Percentiles rank a stretch among this genome's conserved stretches.
These are phyloP conservation scores for Trichoderma polysporum DNA, from an alignment of 2,329 filamentous ascomycete genomes.

Conservation along the genomic window DNA sequence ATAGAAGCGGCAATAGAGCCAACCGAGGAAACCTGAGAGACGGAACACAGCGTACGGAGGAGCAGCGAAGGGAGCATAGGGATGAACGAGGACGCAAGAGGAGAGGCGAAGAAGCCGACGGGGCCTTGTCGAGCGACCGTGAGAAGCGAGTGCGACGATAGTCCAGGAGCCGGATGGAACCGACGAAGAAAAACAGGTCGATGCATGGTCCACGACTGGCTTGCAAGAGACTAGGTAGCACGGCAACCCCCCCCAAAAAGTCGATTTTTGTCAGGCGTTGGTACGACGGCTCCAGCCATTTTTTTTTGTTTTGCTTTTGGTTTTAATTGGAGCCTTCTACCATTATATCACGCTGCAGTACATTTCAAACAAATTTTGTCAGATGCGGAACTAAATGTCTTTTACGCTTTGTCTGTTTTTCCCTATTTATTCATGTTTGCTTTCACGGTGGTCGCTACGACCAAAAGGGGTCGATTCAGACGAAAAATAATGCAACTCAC, in stretches of 20 bases:
- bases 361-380: constrained; percentile 17
- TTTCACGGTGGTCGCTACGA: neutral
- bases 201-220: neutral
- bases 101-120: constrained; percentile 50
- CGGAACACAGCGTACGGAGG: constrained; percentile 33
- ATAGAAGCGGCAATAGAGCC: constrained; percentile 37
- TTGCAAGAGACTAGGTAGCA: constrained; percentile 1
- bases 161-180: neutral
- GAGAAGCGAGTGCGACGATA: constrained; percentile 56
- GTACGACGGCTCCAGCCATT: neutral
- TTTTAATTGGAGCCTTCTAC: neutral
- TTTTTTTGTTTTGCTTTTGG: neutral
- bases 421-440: neutral
- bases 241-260: neutral
- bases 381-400: constrained; percentile 4
- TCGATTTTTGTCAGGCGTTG: constrained; percentile 10
- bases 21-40: constrained; percentile 39
- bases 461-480: constrained; percentile 3
- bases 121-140: constrained; percentile 41
- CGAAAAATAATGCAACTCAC: neutral
- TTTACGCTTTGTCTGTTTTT: neutral
- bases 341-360: neutral
- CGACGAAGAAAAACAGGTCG: neutral
- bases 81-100: constrained; percentile 41
- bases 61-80: constrained; percentile 36